phyloP scores from a whole-genome alignment of 2,329 filamentous ascomycete species.

The Hymenoscyphus infarciens region DNA sequence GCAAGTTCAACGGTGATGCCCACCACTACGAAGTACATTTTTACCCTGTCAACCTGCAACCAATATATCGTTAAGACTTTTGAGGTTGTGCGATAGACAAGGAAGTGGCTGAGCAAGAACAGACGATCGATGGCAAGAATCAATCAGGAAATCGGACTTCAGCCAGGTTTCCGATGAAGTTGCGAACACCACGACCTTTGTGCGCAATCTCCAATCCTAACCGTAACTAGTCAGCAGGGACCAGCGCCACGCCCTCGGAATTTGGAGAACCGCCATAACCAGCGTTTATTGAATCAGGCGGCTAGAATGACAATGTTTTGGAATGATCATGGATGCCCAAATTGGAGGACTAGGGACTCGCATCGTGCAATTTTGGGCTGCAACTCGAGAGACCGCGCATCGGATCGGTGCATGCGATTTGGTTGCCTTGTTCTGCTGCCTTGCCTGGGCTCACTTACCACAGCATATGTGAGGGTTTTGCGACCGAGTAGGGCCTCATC shows the following conservation, averaged over 20 bases:
- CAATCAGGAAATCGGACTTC: neutral
- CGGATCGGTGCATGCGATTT: constrained; percentile 8
- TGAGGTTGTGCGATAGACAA: neutral
- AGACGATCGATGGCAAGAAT: neutral
- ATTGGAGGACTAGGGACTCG: neutral
- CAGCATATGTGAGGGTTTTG: constrained; percentile 3
- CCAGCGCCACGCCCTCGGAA: neutral
- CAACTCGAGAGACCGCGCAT: neutral
- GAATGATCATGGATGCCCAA: neutral
- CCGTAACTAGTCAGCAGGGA: neutral
- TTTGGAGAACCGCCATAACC: neutral
- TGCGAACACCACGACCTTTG: neutral
- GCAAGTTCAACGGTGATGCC: neutral
- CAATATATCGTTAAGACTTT: neutral
- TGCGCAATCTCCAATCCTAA: neutral
- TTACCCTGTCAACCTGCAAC: neutral
- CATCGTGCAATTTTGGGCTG: neutral
- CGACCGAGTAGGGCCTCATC: constrained; percentile 5
- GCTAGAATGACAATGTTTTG: neutral
- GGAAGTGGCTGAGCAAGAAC: neutral
- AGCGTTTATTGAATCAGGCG: neutral
- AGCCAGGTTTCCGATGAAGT: too few relatives aligned
- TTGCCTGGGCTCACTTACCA: neutral
- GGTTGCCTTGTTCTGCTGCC: constrained; percentile 6
- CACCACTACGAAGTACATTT: neutral